A percentile compares a stretch with the other conserved stretches of the same genome.
These are phyloP conservation scores for Diaporthe batatas DNA, from an alignment of 2,329 filamentous ascomycete species.

Conservation along the genomic window DNA sequence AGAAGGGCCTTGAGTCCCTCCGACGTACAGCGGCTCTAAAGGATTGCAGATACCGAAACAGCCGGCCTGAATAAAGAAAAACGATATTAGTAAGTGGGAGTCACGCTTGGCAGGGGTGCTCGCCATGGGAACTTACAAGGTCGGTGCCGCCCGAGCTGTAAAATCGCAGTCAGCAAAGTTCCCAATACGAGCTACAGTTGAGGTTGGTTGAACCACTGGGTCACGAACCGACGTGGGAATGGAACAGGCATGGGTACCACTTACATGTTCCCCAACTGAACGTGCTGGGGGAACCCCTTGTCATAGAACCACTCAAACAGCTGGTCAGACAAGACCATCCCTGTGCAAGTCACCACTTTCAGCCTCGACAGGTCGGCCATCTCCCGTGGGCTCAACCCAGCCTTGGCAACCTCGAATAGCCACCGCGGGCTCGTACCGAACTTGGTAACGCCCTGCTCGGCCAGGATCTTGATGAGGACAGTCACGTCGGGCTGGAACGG, in stretches of 20 bases:
- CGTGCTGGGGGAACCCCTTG: constrained; percentile 73
- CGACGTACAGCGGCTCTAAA: constrained; percentile 74
- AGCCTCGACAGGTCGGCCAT: constrained; percentile 74
- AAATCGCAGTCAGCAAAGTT: background rate
- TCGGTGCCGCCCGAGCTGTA: constrained; percentile 75
- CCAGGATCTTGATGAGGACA: constrained; percentile 73
- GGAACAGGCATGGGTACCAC: background rate
- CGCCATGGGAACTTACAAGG: constrained; percentile 63
- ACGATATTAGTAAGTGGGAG: constrained; percentile 6
- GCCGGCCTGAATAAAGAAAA: constrained; percentile 58
- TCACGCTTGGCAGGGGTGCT: background rate
- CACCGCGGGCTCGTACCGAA: constrained; percentile 83
- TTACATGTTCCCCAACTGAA: constrained; percentile 80
- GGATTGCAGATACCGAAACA: constrained; percentile 76
- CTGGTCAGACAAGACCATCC: constrained; percentile 84
- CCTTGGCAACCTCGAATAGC: constrained; percentile 79
- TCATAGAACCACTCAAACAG: constrained; percentile 86
- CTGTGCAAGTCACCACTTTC: constrained; percentile 76
- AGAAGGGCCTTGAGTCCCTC: constrained; percentile 64
- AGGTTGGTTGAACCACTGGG: too few relatives aligned
- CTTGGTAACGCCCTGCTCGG: constrained; percentile 75
- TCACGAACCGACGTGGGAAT: background rate
- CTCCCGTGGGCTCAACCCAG: constrained; percentile 71
- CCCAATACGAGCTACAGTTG: background rate
- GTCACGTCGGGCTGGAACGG: constrained; percentile 79